Evolutionary conservation across 805 yeast species (phyloP), one percentile per base, ranked within the genome.

Genomic region (Yarrowia sp.): DNA sequence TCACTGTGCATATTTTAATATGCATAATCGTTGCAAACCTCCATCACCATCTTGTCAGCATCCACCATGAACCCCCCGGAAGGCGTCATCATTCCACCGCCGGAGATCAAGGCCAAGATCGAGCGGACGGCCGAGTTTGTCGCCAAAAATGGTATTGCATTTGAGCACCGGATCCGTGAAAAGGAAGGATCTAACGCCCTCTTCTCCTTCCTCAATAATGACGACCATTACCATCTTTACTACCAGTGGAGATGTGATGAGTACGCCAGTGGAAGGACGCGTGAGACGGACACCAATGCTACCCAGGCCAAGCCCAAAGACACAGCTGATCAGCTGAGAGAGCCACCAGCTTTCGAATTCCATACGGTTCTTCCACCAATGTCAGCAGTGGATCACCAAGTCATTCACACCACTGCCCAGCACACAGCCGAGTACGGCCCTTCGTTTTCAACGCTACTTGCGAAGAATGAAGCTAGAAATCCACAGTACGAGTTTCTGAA

Each of bases 81-180:
- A 1, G 80, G 77, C 0, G 79, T 77, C 21, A 71, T 83, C 11
- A 79, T 79, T 10, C 78, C 85, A 1, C 89, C 91, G 0, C 86
- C 89, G 2, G 81, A 78, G 9, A 69, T 76, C 21, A 66, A 77
- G 59, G 80, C 80, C 16, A 80, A 83, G 19, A 86, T 92, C 19
- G 85, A 83, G 59, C 89, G 87, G 71, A 89, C 96, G 0, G 91
- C 87, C 0, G 82, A 78, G 3, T 90, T 87, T 70, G 90, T 92
- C 6, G 69, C 76, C 30, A 79, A 88, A 67, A 88, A 90, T 71
- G 97, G 96, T 0, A 70, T 82, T 1, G 61, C 67, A 66, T 89
- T 90, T 74, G 95, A 87, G 70, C 77, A 77, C 10, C 77, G 88
- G 58, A 80, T 90, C 65, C 75, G 76, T 17, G 75, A 75, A 38